Evolutionary conservation across 164 flowering plant species (phyloP), one percentile per base, ranked within the genome.

Genomic region (Aristolochia californica): DNA sequence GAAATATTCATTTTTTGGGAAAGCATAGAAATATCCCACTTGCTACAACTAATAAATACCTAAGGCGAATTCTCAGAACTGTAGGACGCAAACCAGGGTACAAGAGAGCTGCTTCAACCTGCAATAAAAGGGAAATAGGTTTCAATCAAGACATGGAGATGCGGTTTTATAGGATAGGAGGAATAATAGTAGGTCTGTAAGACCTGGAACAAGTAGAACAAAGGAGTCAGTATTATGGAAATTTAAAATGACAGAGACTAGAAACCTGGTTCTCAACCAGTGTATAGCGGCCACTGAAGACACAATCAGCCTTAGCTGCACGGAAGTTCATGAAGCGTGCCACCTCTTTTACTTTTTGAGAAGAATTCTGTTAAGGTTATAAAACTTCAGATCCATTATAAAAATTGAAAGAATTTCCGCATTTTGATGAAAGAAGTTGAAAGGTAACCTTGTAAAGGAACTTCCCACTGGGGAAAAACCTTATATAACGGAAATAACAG

Each of bases 11-110:
- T 12, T 34, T 34, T 12, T 28, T 28, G 2, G 40, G 1, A 5
- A 5, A 3, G 7, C 0, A 34, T 1, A 34, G 40, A 34, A 34
- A 7, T 34, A n/a, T 34, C 40, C 40, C 7, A 2, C 10, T 28
- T 28, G 9, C 40, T 12, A 34, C 9, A 34, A 34, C 11, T 34
- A 23, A 50, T 15, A 50, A 21, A 21, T 50, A 88, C 99, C 99
- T 90, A 67, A 87, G 68, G 53, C 91, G 95, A 67, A 87, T 81
- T 64, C 96, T 84, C 69, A 77, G 67, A 45, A 90, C 91, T 63
- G 99, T 94, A 47, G 88, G 97, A 50, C 95, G 85, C 83, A 77
- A 26, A 23, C 97, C 97, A 38, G 99, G 95, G 73, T 93, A 93
- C 56, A 93, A 56, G 52, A 87, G 67, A 64, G 99, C 97, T 68